phyloP scores from a whole-genome alignment of 2,329 filamentous ascomycete genomes.

The Zarea fungicola region DNA sequence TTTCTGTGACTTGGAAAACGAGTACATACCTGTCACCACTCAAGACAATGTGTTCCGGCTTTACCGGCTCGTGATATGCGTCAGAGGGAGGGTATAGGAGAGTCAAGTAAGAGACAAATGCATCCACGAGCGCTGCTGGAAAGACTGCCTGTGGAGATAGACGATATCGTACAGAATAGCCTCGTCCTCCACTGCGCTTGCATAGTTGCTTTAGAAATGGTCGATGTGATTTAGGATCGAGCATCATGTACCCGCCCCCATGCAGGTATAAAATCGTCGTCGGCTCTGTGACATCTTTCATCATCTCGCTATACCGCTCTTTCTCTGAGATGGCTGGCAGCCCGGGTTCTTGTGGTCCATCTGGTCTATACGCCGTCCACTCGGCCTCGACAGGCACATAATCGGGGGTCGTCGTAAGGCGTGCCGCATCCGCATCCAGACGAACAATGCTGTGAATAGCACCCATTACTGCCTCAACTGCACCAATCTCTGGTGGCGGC shows the following conservation, averaged over 20 bases:
- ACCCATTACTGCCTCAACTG: slow-evolving; percentile 52
- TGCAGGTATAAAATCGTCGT: slow-evolving; percentile 70
- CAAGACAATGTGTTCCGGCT: slow-evolving; percentile 62
- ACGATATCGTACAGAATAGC: slow-evolving; percentile 69
- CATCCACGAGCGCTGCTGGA: slow-evolving; percentile 68
- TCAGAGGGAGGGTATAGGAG: slow-evolving; percentile 66
- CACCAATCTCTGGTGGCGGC: slow-evolving; percentile 49
- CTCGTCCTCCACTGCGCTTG: slow-evolving; percentile 60
- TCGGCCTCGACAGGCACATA: slow-evolving; percentile 60
- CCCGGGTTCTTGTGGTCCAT: slow-evolving; percentile 42
- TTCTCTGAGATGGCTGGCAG: slow-evolving; percentile 55
- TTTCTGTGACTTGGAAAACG: no score
- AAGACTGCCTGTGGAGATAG: slow-evolving; percentile 72
- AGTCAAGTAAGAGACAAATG: slow-evolving; percentile 64
- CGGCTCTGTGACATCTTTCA: slow-evolving; percentile 59
- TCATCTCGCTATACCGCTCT: slow-evolving; percentile 60
- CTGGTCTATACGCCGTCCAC: slow-evolving; percentile 66
- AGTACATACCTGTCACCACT: slow-evolving; percentile 57
- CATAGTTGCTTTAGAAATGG: slow-evolving; percentile 54
- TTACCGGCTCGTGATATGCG: slow-evolving; percentile 61
- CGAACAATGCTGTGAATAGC: slow-evolving; percentile 39
- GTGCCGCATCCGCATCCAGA: slow-evolving; percentile 12
- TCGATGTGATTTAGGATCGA: slow-evolving; percentile 66
- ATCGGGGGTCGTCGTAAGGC: slow-evolving; percentile 39
- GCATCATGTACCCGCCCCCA: slow-evolving; percentile 68